phyloP scores from a whole-genome alignment of 352 stramenopile genomes.

The Phytophthora citrophthora region DNA sequence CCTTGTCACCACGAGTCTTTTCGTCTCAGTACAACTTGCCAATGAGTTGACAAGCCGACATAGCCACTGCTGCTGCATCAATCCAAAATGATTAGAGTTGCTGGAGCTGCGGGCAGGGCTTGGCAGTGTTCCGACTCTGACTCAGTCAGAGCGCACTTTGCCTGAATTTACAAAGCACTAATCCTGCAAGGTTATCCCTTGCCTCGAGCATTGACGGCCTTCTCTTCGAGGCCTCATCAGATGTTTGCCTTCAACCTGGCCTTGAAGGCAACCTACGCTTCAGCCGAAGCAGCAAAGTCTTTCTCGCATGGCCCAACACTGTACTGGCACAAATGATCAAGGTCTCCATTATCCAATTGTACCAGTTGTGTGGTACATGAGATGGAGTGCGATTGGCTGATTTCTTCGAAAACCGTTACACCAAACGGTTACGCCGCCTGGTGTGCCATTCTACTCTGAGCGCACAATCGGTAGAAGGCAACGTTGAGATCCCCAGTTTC shows the following conservation, averaged over 20 bases:
- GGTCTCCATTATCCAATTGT: neutral
- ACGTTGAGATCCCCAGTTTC: neutral
- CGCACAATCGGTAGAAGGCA: slow-evolving; percentile 17
- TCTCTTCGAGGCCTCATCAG: slow-evolving; percentile 20
- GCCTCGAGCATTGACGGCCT: neutral
- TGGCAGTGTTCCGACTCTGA: no score
- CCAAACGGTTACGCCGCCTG: slow-evolving; percentile 13
- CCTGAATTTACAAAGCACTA: neutral
- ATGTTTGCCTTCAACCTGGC: slow-evolving; percentile 14
- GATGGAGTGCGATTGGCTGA: slow-evolving; percentile 19
- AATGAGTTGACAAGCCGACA: no score
- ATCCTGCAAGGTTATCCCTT: slow-evolving; percentile 2
- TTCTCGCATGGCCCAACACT: no score
- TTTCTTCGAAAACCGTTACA: slow-evolving; percentile 13
- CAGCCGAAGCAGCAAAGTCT: neutral
- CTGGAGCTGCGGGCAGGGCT: no score
- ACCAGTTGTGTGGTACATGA: slow-evolving; percentile 10
- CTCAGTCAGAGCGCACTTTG: no score
- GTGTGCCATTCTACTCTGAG: slow-evolving; percentile 1
- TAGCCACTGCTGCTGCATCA: slow-evolving; percentile 5
- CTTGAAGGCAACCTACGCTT: neutral
- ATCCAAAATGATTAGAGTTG: slow-evolving; percentile 13
- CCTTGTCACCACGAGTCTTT: slow-evolving; percentile 3
- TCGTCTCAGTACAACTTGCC: neutral
- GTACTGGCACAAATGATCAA: no score